Conservation (phyloP, 768 basidiomycete species). For the Panaeolus papilionaceus region DNA sequence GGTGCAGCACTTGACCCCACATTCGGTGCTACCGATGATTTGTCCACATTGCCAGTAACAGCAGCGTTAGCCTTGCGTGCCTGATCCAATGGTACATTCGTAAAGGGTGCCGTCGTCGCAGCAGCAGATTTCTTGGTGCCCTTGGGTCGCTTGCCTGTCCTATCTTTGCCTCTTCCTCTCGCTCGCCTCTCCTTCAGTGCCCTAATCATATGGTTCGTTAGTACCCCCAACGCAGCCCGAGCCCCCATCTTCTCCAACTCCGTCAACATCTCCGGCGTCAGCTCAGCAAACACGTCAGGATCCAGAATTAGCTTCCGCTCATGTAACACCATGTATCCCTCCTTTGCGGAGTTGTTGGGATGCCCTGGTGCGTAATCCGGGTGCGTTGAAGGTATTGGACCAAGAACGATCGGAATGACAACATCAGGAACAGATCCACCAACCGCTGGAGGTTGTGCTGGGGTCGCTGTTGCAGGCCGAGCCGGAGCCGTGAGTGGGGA, state of each 20-base stretch:
- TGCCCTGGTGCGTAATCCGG: slow-evolving; percentile 55
- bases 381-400: slow-evolving; percentile 71
- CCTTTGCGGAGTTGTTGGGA: slow-evolving; percentile 55
- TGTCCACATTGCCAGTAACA: slow-evolving; percentile 19
- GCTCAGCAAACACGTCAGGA: slow-evolving; percentile 82
- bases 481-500: slow-evolving; percentile 24
- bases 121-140: slow-evolving; percentile 34
- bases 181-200: slow-evolving; percentile 78
- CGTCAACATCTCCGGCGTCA: slow-evolving; percentile 74
- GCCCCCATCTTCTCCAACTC: slow-evolving; percentile 84
- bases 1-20: slow-evolving; percentile 19
- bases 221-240: slow-evolving; percentile 77
- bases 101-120: slow-evolving; percentile 45
- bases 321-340: slow-evolving; percentile 79
- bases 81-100: slow-evolving; percentile 48
- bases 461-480: slow-evolving; percentile 30
- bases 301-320: slow-evolving; percentile 85
- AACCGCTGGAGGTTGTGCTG: slow-evolving; percentile 31
- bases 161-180: slow-evolving; percentile 49
- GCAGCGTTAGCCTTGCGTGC: slow-evolving; percentile 23
- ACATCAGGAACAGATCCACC: slow-evolving; percentile 54
- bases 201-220: slow-evolving; percentile 86
- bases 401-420: slow-evolving; percentile 78
- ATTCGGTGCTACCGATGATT: slow-evolving; percentile 10
- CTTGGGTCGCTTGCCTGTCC: slow-evolving; percentile 41